These are phyloP conservation scores for Apiospora rasikravindrae DNA, from an alignment of 2,329 filamentous ascomycete genomes.

Conservation along the genomic window DNA sequence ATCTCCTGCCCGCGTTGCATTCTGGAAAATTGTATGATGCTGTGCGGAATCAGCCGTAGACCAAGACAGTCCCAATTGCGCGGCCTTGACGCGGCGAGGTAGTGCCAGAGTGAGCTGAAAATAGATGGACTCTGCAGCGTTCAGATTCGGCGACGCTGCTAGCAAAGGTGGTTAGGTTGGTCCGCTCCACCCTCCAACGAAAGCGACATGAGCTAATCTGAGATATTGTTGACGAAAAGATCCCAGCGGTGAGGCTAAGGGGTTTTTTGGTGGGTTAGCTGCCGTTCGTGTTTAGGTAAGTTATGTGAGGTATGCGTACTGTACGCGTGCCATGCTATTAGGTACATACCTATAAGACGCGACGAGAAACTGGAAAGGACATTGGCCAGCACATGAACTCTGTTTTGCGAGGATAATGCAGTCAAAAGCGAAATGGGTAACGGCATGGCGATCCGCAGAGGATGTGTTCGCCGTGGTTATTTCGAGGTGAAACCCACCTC, in stretches of 20 bases:
- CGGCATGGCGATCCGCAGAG: background rate
- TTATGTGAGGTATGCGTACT: background rate
- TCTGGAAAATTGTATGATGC: background rate
- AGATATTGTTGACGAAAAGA: conserved; percentile 10
- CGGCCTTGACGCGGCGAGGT: background rate
- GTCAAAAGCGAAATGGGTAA: background rate
- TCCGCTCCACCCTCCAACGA: conserved; percentile 13
- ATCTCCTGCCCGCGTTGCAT: background rate
- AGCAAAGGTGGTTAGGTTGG: background rate
- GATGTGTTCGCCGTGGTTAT: background rate
- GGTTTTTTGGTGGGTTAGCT: conserved; percentile 4
- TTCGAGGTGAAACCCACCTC: background rate
- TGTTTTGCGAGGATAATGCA: conserved; percentile 2
- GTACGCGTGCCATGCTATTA: background rate
- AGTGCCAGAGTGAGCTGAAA: background rate
- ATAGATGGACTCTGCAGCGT: background rate
- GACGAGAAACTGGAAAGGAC: background rate
- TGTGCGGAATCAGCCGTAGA: background rate
- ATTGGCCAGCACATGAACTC: conserved; percentile 9
- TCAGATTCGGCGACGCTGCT: conserved; percentile 6
- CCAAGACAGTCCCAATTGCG: background rate
- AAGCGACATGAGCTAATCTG: conserved; percentile 15
- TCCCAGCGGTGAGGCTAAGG: conserved; percentile 7
- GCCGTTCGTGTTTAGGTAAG: conserved; percentile 9
- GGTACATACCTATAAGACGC: background rate